A percentile compares a stretch with the other conserved stretches of the same genome.
These are phyloP conservation scores for Lecanoromycetidae sp. DNA, from an alignment of 2,329 filamentous ascomycete species.

Conservation along the genomic window DNA sequence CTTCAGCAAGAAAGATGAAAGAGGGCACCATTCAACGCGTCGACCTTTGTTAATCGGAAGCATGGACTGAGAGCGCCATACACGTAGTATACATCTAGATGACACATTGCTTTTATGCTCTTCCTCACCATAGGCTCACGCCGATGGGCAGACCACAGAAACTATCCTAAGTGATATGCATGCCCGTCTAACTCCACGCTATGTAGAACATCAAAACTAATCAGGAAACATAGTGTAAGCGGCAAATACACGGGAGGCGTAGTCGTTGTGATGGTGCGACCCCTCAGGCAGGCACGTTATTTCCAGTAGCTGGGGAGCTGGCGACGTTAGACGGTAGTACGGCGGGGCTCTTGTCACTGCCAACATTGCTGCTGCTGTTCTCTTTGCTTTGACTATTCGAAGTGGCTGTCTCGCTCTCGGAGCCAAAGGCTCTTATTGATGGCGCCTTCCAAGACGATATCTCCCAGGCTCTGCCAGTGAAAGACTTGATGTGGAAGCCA, in stretches of 20 bases:
- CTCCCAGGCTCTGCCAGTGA: constrained; percentile 76
- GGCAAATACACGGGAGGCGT: no score
- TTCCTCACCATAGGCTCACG: no score
- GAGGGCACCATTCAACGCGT: no score
- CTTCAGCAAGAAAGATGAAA: no score
- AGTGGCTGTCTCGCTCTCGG: constrained; percentile 47
- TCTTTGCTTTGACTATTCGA: constrained; percentile 46
- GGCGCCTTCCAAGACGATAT: constrained; percentile 67
- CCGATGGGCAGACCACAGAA: no score
- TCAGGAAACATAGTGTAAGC: no score
- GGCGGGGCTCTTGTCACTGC: constrained; percentile 49
- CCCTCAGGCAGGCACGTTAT: constrained; percentile 23
- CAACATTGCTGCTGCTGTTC: constrained; percentile 45
- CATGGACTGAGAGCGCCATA: no score
- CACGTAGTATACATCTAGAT: no score
- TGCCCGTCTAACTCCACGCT: constrained; percentile 3
- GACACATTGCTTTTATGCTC: background rate
- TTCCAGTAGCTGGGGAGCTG: constrained; percentile 41
- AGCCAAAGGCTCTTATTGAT: constrained; percentile 31
- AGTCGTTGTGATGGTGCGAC: no score
- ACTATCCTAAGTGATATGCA: background rate
- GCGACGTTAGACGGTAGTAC: constrained; percentile 34
- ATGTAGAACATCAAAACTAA: no score
- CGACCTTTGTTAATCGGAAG: no score
- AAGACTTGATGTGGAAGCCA: constrained; percentile 75